Base-by-base conservation (phyloP, 192 early-diverging fungal species). In the Coemansia sp. region DNA sequence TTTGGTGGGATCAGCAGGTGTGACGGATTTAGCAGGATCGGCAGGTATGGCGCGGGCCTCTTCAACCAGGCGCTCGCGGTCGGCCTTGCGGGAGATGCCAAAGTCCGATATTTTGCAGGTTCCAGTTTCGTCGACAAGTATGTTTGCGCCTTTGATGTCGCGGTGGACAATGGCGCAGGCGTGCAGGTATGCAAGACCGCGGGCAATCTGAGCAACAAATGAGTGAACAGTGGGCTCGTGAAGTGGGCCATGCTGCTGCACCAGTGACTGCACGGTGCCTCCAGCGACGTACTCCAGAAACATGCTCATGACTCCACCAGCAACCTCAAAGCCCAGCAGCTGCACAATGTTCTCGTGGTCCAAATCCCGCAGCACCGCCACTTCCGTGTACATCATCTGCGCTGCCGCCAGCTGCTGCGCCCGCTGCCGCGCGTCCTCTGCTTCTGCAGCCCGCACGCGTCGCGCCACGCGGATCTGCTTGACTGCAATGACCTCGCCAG, bases 231-330 rank as follows among this genome's bases (percentile, higher is more conserved):
- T 82, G 11, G 88, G 75, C 51, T 94, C 92, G 6, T 88, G 85
- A 71, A 94, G 86, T 46, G 85, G 80, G 8, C 91, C 90, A 63
- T 86, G 85, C 62, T 88, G 85, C 67, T 87, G 86, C 58, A 97
- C 78, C 67, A 90, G 84, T 21, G 85, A 88, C 21, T 93, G 83
- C 56, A 98, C 88, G 14, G 90, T 91, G 17, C 96, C 96, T 61
- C 96, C 96, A 11, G 93, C 87, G 51, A 98, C 95, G 71, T 98
- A 98, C 82, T 98, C 95, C 52, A 98, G 81, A 75, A 97, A 97
- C 66, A 98, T 94, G 82, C 95, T 95, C 63, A 96, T 86, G 4
- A 85, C 81, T 9, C 82, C 82, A 8, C 86, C 84, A 19, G 87
- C 86, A 24, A 89, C 70, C 56, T 94, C 88, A 57, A 87, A 87